These are phyloP conservation scores for Neonectria hederae DNA, from an alignment of 2,329 filamentous ascomycete genomes.

Conservation along the genomic window DNA sequence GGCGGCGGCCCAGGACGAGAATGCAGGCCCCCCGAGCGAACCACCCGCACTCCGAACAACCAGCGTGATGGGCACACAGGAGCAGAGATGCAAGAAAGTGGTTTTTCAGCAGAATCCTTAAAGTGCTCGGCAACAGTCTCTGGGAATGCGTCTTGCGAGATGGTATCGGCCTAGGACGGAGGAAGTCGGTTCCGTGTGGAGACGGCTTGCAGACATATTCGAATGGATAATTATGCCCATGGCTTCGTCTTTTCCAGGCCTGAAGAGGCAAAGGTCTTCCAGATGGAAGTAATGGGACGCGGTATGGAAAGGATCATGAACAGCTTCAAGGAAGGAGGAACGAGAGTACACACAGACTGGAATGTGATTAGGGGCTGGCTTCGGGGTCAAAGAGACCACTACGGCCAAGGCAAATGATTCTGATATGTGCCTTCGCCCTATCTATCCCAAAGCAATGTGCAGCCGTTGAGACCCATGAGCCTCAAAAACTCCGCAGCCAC, in stretches of 20 bases:
- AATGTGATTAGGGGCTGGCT: neutral
- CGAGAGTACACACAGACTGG: neutral
- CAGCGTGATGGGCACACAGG: neutral
- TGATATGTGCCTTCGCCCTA: neutral
- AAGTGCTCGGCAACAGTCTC: neutral
- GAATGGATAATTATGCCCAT: neutral
- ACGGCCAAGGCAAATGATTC: neutral
- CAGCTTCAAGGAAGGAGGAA: neutral
- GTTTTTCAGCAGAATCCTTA: neutral
- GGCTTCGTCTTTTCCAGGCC: neutral
- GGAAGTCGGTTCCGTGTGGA: neutral
- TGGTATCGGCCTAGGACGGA: neutral
- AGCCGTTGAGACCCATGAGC: neutral
- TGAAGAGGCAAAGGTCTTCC: neutral
- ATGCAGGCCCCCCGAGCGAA: too few relatives aligned
- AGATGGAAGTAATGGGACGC: neutral
- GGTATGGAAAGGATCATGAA: neutral
- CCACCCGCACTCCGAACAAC: too few relatives aligned
- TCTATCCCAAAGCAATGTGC: neutral
- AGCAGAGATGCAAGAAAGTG: neutral
- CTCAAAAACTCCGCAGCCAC: neutral
- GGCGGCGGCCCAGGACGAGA: neutral
- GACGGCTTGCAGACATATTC: neutral
- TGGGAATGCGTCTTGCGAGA: neutral
- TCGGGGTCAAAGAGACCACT: neutral